Evolutionary conservation across 306 rosid genomes (phyloP).

Genomic region (Cicer judaicum): DNA sequence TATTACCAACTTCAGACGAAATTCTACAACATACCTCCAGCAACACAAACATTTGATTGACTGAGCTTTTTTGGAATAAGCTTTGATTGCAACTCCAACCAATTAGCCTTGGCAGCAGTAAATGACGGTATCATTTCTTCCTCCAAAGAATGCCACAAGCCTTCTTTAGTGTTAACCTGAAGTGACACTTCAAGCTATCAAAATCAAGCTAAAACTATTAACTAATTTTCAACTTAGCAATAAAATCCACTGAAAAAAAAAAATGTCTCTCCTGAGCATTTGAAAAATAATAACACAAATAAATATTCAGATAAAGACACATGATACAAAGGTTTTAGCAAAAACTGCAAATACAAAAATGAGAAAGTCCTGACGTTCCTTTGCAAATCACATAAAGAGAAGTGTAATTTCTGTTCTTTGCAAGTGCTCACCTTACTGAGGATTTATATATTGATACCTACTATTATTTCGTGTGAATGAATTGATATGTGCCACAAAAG

Average conservation of each 20-base stretch:
- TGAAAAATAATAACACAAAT: background rate
- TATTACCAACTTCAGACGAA: slow-evolving; percentile 39
- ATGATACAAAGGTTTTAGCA: no score
- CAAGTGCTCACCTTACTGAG: background rate
- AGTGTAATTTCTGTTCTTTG: background rate
- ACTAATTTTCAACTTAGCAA: slow-evolving; percentile 23
- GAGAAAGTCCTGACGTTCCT: background rate
- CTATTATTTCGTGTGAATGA: background rate
- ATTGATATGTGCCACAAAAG: background rate
- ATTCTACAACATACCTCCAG: slow-evolving; percentile 73
- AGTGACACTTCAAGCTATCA: slow-evolving; percentile 46
- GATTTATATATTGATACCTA: background rate
- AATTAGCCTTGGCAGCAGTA: slow-evolving; percentile 71
- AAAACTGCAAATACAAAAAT: no score
- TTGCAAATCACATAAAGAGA: slow-evolving; percentile 1
- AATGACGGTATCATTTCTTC: slow-evolving; percentile 85
- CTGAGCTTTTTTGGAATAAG: slow-evolving; percentile 55
- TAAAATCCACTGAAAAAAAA: slow-evolving; percentile 4
- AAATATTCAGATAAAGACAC: background rate
- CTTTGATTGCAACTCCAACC: slow-evolving; percentile 95
- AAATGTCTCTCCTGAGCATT: slow-evolving; percentile 18
- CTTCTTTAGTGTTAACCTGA: slow-evolving; percentile 80
- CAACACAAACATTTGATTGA: slow-evolving; percentile 83
- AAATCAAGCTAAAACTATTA: slow-evolving; percentile 43
- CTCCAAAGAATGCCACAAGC: slow-evolving; percentile 85